Evolutionary conservation across 805 yeast species (phyloP), one percentile per base, ranked within the genome.

Genomic region (Lachancea thermotolerans): DNA sequence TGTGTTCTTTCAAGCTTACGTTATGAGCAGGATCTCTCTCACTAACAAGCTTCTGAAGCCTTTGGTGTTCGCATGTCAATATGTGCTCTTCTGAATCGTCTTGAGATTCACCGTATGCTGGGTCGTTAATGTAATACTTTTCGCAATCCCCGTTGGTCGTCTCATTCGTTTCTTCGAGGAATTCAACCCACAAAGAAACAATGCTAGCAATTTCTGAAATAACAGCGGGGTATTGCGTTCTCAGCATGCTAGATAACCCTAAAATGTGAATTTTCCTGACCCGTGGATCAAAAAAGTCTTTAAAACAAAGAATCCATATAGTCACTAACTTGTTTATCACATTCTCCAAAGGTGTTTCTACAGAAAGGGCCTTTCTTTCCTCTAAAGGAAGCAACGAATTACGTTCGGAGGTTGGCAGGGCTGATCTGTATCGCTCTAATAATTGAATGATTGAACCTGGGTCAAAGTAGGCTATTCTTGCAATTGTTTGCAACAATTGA

Each of bases 121-220:
- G 12, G 51, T 70, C 71, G 47, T 72, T 68, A 12, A 67, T 62
- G 52, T 77, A 81, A 50, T 78, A 79, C 21, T 64, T 68, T 28
- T 67, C 72, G 53, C 80, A 74, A 52, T 81, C 85, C 3, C 87
- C 88, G 29, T 62, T 58, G 2, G 55, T 59, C 10, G 61, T 49
- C 58, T 90, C 97, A 46, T 80, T 76, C 11, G 84, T 72, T 57
- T 88, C 95, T 54, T 90, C 96, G 40, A 86, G 59, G 48, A 83
- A 71, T 41, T 74, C 67, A 3, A 71, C 65, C 78, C 79, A 74
- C 6, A 73, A 51, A 1, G 65, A 48, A 2, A 70, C 62, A 4
- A 77, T 60, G 10, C 68, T 53, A 2, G 59, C 57, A 21, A 60
- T 59, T 37, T 52, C 64, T n/a, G 58, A 50, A 39, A 66, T 50